Percentiles rank a stretch among this genome's conserved stretches.
Conservation (phyloP, 2,329 filamentous ascomycete species). For the Diaporthe sp. region DNA sequence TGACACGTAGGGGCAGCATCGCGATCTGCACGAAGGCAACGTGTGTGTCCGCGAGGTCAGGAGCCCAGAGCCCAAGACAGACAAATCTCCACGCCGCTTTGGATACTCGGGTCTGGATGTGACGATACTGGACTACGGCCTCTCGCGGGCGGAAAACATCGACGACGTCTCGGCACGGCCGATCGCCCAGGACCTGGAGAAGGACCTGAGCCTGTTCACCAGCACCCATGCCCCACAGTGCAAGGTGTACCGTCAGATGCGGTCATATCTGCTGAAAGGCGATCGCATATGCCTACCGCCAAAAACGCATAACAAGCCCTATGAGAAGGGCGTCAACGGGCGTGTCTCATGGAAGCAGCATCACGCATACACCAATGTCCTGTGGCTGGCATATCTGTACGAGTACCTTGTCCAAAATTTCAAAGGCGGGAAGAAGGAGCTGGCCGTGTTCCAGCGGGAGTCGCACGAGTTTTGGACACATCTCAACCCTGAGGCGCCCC, state of each 20-base stretch:
- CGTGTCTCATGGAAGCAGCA: conserved; percentile 65
- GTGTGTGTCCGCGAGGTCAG: conserved; percentile 64
- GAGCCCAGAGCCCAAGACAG: conserved; percentile 43
- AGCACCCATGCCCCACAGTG: conserved; percentile 70
- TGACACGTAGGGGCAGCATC: conserved; percentile 57
- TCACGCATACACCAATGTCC: conserved; percentile 71
- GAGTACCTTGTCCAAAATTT: conserved; percentile 62
- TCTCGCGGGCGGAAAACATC: conserved; percentile 66
- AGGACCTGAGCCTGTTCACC: conserved; percentile 68
- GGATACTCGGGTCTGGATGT: conserved; percentile 71
- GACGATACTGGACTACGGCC: conserved; percentile 73
- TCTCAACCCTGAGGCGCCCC: conserved; percentile 61
- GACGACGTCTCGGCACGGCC: conserved; percentile 48
- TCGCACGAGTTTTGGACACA: conserved; percentile 66
- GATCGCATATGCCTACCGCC: conserved; percentile 62
- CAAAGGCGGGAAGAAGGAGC: conserved; percentile 55
- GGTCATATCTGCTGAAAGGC: conserved; percentile 64
- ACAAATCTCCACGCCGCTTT: conserved; percentile 53
- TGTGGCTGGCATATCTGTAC: conserved; percentile 73
- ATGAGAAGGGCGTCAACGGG: conserved; percentile 57
- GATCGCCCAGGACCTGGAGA: conserved; percentile 69
- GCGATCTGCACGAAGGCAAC: conserved; percentile 74
- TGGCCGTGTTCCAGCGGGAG: conserved; percentile 56
- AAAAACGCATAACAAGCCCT: conserved; percentile 57
- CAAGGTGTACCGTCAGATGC: conserved; percentile 71